Evolutionary conservation across 2,329 filamentous ascomycete species (phyloP).

Genomic region (Stachybotrys chartarum): DNA sequence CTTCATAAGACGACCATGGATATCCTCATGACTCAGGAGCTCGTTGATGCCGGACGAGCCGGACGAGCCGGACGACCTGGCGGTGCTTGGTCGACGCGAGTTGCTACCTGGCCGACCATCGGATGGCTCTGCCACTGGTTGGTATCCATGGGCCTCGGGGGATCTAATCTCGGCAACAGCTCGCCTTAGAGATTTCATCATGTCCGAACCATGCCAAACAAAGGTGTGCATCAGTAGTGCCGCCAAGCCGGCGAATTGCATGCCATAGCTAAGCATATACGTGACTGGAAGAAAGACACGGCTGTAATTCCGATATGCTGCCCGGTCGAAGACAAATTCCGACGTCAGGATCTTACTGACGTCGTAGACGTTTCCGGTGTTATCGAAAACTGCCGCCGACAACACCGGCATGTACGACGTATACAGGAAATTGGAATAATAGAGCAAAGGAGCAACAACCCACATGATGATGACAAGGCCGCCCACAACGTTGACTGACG

Average conservation of each 20-base stretch:
- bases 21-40: conserved; percentile 66
- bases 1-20: conserved; percentile 78
- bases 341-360: conserved; percentile 72
- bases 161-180: conserved; percentile 58
- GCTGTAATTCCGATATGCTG: conserved; percentile 74
- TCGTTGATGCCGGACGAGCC: conserved; percentile 35
- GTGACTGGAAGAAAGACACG: conserved; percentile 81
- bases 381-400: conserved; percentile 79
- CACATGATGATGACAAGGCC: conserved; percentile 79
- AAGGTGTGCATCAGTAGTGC: conserved; percentile 73
- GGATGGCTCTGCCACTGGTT: conserved; percentile 35
- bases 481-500: conserved; percentile 75
- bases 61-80: not conserved
- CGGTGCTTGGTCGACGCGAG: not conserved
- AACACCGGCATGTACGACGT: conserved; percentile 83
- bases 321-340: conserved; percentile 70
- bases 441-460: conserved; percentile 72
- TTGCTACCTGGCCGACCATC: conserved; percentile 5
- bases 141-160: conserved; percentile 43
- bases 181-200: conserved; percentile 67
- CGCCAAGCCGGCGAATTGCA: conserved; percentile 78
- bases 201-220: conserved; percentile 80
- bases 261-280: conserved; percentile 78
- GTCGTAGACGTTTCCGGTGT: conserved; percentile 71
- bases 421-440: conserved; percentile 73